Percentiles rank a stretch among this genome's conserved stretches.
Conservation (phyloP, 2,329 filamentous ascomycete species). For the Emmonsiellopsis sp. region DNA sequence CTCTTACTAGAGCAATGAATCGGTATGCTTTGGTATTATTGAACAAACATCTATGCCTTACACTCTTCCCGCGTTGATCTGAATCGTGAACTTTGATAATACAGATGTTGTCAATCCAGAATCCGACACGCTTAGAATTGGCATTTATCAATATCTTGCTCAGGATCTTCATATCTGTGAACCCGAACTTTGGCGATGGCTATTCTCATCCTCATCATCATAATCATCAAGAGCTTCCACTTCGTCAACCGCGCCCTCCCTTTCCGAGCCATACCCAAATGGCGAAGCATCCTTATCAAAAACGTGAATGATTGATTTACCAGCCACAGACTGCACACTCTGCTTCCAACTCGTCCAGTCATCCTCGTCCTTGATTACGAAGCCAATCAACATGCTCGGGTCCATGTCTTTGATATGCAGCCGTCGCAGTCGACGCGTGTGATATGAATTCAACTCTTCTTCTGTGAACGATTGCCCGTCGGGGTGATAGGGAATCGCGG, state of each 20-base stretch:
- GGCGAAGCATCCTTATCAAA: constrained; percentile 55
- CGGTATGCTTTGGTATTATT: constrained; percentile 1
- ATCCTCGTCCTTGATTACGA: constrained; percentile 69
- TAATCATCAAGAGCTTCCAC: constrained; percentile 82
- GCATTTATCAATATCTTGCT: neutral
- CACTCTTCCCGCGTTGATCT: too few relatives aligned
- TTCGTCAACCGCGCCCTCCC: constrained; percentile 72
- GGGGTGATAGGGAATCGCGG: constrained; percentile 57
- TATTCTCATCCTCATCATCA: constrained; percentile 11
- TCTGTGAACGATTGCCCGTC: constrained; percentile 41
- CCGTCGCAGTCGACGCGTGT: constrained; percentile 74
- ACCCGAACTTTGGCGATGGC: neutral
- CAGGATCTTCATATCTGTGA: neutral
- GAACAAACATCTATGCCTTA: neutral
- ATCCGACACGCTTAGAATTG: neutral
- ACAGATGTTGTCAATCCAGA: neutral
- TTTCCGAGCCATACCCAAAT: constrained; percentile 44
- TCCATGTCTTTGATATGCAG: constrained; percentile 90
- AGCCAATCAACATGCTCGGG: constrained; percentile 94
- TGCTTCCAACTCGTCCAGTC: constrained; percentile 81
- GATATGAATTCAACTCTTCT: constrained; percentile 73
- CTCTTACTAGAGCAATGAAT: constrained; percentile 24
- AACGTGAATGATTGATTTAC: constrained; percentile 80
- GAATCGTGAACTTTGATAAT: too few relatives aligned
- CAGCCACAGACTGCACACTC: constrained; percentile 58